Evolutionary conservation across 768 basidiomycete genomes (phyloP), one percentile per base, ranked within the genome.

Genomic region (Agrocybe pediades): DNA sequence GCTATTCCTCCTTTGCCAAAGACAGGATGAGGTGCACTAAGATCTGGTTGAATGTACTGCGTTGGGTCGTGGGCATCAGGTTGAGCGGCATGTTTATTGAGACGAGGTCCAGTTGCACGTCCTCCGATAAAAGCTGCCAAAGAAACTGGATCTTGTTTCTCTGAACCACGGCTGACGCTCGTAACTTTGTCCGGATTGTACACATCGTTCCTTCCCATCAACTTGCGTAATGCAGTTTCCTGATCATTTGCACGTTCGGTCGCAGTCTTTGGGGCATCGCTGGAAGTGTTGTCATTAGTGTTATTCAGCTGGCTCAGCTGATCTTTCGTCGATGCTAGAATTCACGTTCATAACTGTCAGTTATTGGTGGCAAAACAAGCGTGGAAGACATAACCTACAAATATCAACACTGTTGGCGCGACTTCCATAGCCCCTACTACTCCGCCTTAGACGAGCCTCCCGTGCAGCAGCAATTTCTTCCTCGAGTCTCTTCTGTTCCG

Each of bases 61-160:
- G 81, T 83, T 2, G 83, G 84, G 64, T 86, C 81, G 61, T 82
- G 74, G 8, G 79, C 77, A 70, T 92, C 84, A 61, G 75, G 76
- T 65, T 92, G 92, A 3, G 90, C 85, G 15, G 85, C 83, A 64
- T 86, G 88, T 51, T 76, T 81, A 58, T 81, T 91, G 41, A 93
- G 76, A 36, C 85, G 77, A 3, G 91, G 91, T 20, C 90, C 91
- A 41, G 84, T 79, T 20, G 88, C 90, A 33, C 77, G 81, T 2
- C 92, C 90, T 40, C 91, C 91, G 56, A 92, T 92, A 65, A 92
- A 90, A 2, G 87, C 80, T 1, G 91, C 91, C n/a, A 92, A 77
- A 1, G 91, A 92, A 9, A 86, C 82, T 3, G 86, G 73, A 23
- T 79, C 74, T 30, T 74, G 47, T 51, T 59, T 51, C 65, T 73